phyloP scores from a whole-genome alignment of 768 basidiomycete genomes.

The Phaeotremella skinneri region DNA sequence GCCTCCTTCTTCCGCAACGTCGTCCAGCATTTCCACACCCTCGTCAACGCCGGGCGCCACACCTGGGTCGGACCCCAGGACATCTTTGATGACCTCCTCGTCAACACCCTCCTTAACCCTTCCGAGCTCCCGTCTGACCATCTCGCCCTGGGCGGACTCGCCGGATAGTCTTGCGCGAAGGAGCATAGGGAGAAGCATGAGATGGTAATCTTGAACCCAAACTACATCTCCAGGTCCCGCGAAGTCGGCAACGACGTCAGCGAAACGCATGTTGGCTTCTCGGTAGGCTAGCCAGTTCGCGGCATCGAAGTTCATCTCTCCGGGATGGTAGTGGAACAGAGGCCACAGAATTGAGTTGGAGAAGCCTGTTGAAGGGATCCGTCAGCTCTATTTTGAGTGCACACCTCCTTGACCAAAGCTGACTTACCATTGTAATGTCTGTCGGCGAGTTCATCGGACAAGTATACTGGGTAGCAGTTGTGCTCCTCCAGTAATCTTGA shows the following conservation, averaged over 20 bases:
- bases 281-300: constrained; percentile 97
- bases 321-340: constrained; percentile 98
- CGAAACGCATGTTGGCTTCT: constrained; percentile 92
- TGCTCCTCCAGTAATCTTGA: constrained; percentile 90
- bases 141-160: constrained; percentile 44
- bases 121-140: constrained; percentile 47
- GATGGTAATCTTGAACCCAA: constrained; percentile 74
- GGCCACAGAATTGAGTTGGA: constrained; percentile 99
- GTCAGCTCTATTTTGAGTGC: not conserved
- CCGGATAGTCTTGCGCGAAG: constrained; percentile 72
- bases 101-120: constrained; percentile 56
- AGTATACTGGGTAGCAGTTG: constrained; percentile 95
- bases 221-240: constrained; percentile 86
- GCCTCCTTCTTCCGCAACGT: constrained; percentile 60
- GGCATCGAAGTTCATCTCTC: constrained; percentile 99
- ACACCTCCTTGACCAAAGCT: not conserved
- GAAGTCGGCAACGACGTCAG: constrained; percentile 78
- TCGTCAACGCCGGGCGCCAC: constrained; percentile 33
- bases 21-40: constrained; percentile 51
- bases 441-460: constrained; percentile 97
- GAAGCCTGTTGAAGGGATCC: constrained; percentile 59
- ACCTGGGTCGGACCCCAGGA: constrained; percentile 38
- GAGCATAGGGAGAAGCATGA: constrained; percentile 96
- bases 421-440: constrained; percentile 64
- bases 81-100: constrained; percentile 42